A percentile compares a stretch with the other conserved stretches of the same genome.
Conservation (phyloP, 2,329 filamentous ascomycete species). For the Periconia sp. region DNA sequence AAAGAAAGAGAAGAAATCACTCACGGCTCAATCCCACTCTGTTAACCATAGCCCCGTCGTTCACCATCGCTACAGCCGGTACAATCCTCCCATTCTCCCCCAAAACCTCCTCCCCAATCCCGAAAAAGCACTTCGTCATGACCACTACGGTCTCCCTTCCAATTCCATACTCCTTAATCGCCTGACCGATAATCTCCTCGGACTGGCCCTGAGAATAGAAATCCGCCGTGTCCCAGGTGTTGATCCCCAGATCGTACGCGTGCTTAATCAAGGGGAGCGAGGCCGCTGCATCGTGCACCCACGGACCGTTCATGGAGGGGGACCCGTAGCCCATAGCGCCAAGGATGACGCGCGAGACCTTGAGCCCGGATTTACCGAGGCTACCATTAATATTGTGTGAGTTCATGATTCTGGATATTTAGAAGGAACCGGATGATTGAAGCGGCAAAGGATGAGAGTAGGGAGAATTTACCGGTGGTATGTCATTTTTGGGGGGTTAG, state of each 20-base stretch:
- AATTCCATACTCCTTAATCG: slow-evolving; percentile 28
- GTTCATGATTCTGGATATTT: background rate
- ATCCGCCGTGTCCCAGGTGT: slow-evolving; percentile 47
- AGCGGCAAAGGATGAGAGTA: background rate
- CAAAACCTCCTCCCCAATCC: background rate
- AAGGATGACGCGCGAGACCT: slow-evolving; percentile 61
- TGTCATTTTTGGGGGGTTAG: background rate
- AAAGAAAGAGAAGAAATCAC: too few relatives aligned
- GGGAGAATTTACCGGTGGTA: background rate
- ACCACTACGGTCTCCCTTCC: slow-evolving; percentile 31
- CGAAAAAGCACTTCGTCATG: slow-evolving; percentile 25
- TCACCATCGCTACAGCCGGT: background rate
- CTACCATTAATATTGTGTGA: slow-evolving; percentile 7
- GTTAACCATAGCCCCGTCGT: slow-evolving; percentile 34
- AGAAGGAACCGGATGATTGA: background rate
- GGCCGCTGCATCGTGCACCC: slow-evolving; percentile 40
- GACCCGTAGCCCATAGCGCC: slow-evolving; percentile 63
- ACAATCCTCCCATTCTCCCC: background rate
- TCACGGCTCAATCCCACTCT: slow-evolving; percentile 36
- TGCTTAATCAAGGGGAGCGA: slow-evolving; percentile 43
- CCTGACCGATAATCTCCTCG: slow-evolving; percentile 32
- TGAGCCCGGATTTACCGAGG: slow-evolving; percentile 61
- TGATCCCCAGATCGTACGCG: slow-evolving; percentile 47
- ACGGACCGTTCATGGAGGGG: slow-evolving; percentile 12
- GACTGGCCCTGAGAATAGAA: slow-evolving; percentile 30